Conservation (phyloP, 306 rosid genomes). For the Ceratonia siliqua region DNA sequence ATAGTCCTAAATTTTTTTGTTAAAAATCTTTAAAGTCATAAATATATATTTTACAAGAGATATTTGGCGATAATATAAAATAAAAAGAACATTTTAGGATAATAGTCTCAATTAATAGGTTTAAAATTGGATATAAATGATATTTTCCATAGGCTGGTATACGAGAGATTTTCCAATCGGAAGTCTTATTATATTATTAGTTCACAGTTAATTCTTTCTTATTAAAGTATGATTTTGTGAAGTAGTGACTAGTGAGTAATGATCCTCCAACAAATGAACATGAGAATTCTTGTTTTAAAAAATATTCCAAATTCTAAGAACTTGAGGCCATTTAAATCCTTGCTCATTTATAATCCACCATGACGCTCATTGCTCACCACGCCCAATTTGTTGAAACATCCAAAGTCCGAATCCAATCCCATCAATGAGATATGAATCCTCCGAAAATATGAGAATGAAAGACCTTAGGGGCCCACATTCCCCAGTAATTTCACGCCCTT, state of each 20-base stretch:
- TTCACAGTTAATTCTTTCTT: not conserved
- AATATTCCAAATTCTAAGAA: slow-evolving; percentile 15
- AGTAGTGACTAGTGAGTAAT: slow-evolving; percentile 4
- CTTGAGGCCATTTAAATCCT: slow-evolving; percentile 8
- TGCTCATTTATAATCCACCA: not conserved
- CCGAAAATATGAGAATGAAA: slow-evolving; percentile 36
- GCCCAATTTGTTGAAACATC: slow-evolving; percentile 27
- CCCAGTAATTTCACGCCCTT: slow-evolving; percentile 68
- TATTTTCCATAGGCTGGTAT: too few species aligned
- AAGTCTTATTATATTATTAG: too few species aligned
- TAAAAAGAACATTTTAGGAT: not conserved
- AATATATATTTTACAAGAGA: not conserved
- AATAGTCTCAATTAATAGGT: not conserved
- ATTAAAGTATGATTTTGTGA: slow-evolving; percentile 1
- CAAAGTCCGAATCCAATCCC: slow-evolving; percentile 37
- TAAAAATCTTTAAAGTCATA: not conserved
- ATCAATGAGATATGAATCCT: slow-evolving; percentile 19
- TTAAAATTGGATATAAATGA: not conserved
- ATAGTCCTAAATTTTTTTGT: too few species aligned
- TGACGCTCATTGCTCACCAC: slow-evolving; percentile 2
- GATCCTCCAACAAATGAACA: not conserved
- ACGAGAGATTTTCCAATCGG: not conserved
- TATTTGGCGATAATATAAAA: not conserved
- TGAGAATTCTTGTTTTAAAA: not conserved
- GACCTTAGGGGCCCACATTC: slow-evolving; percentile 46